Evolutionary conservation across 176 grass and related monocot genomes (phyloP).

Genomic region (Dactylis glomerata): DNA sequence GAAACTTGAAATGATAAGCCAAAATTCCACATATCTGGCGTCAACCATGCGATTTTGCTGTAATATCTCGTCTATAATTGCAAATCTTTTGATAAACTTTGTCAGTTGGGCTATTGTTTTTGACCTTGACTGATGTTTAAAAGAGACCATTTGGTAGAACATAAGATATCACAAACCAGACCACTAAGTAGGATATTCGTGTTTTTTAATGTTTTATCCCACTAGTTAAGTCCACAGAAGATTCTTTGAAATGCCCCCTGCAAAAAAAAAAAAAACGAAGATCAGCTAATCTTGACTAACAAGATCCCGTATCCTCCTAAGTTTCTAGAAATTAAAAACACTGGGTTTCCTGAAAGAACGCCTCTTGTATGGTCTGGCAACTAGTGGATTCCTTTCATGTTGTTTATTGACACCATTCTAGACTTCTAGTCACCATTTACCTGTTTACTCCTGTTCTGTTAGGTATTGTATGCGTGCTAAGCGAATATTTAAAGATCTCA

Average conservation of each 20-base stretch:
- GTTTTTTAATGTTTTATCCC: not conserved
- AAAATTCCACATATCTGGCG: not conserved
- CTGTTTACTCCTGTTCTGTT: conserved; percentile 12
- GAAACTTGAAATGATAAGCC: conserved; percentile 7
- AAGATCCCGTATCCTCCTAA: not conserved
- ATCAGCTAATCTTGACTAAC: not conserved
- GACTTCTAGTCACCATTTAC: not conserved
- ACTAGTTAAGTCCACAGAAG: no score
- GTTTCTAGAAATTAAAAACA: not conserved
- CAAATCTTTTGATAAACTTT: not conserved
- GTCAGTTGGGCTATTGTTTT: not conserved
- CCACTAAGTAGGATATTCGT: not conserved
- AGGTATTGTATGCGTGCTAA: conserved; percentile 79
- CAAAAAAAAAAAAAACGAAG: not conserved
- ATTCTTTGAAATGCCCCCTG: no score
- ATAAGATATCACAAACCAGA: not conserved
- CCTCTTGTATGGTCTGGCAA: not conserved
- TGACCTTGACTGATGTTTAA: not conserved
- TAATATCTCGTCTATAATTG: not conserved
- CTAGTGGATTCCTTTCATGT: not conserved
- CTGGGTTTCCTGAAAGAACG: not conserved
- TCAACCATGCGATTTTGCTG: not conserved
- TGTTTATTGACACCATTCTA: not conserved
- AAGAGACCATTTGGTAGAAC: not conserved
- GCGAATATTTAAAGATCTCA: conserved; percentile 68